Base-by-base conservation (phyloP, 805 yeast genomes). In the Lipomyces chichibuensis region DNA sequence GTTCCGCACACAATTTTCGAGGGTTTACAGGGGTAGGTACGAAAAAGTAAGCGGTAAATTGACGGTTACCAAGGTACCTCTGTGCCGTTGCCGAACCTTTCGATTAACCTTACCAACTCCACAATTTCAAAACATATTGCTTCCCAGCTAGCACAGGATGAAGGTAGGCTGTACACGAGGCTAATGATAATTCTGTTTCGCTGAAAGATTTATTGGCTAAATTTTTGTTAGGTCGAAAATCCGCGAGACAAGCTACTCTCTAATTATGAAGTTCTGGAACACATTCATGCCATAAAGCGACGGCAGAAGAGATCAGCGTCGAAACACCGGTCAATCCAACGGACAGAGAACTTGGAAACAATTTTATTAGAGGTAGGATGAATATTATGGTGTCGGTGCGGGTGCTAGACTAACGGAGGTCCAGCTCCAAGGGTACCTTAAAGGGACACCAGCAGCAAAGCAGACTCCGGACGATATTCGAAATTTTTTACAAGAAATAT, bases 201-300 rank as follows among this genome's bases (percentile, higher is more conserved):
- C 5, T 14, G 14, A 37, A 11, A 6, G 14, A 17, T 43, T 7
- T 33, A 25, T 14, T 46, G 32, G 35, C 33, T 9, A 43, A 43
- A 23, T 0, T 13, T 20, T 39, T 25, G 11, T 76, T 71, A 86
- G 81, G 78, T 87, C 57, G 81, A 83, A 62, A 80, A 77, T 32
- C 78, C 81, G 53, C 77, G 92, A 65, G 89, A 86, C 57, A 82
- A 84, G 64, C 81, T 89, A 65, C 78, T 90, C 46, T 84, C 91
- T 57, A 87, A 89, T 75, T 84, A 78, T 69, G 95, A 89, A 76
- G 92, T 89, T 1, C 78, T 81, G 56, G 79, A 81, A 59, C 90
- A 87, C 67, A 76, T 89, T 52, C 75, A 78, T 13, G 84, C 78
- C 13, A 78, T 85, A 14, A 86, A 86, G 72, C 75, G 75, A 20